Evolutionary conservation across 805 yeast species (phyloP), one percentile per base, ranked within the genome.

Genomic region (Hanseniaspora pseudoguilliermondii): DNA sequence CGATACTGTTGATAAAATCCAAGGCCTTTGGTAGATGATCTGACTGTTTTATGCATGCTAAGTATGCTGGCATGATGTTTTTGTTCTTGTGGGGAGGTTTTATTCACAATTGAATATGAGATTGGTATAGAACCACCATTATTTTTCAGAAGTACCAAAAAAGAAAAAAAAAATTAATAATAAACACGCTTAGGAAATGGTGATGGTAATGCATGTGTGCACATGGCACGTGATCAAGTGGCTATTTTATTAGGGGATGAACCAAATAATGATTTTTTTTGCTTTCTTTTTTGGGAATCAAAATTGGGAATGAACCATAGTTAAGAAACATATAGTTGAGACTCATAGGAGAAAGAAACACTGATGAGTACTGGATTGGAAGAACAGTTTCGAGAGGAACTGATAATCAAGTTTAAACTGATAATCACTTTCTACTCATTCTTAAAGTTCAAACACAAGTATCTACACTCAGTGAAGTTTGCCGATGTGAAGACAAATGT

Each of bases 371-470:
- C 35, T 13, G 27, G 11, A 29, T 25, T 32, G 5, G 49, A 46
- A 20, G n/a, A 46, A 13, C 49, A 46, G 13, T 46, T 46, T 32
- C 38, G 43, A 34, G 16, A 38, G 27, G 47, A 53, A 15, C 7
- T 53, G n/a, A 38, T 27, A 18, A 56, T 32, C 2, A 56, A 47
- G 27, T 50, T 56, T 11, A 56, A 56, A 41, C 32, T 49, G 11
- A 61, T 80, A 51, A 79, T 79, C 61, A 80, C 86, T 0, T 77
- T 80, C 57, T 81, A 73, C 66, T 81, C 86, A 0, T 83, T 83
- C 61, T 68, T 82, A 10, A 56, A 41, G 25, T 47, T 40, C 8
- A 56, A 56, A 36, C 55, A 50, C 40, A 40, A 36, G 13, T 50
- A 50, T 34, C 10, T 56, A 9, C 36, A 47, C 23, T 56, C 58